These are phyloP conservation scores for Fusarium robinianum DNA, from an alignment of 2,329 filamentous ascomycete genomes.

Conservation along the genomic window DNA sequence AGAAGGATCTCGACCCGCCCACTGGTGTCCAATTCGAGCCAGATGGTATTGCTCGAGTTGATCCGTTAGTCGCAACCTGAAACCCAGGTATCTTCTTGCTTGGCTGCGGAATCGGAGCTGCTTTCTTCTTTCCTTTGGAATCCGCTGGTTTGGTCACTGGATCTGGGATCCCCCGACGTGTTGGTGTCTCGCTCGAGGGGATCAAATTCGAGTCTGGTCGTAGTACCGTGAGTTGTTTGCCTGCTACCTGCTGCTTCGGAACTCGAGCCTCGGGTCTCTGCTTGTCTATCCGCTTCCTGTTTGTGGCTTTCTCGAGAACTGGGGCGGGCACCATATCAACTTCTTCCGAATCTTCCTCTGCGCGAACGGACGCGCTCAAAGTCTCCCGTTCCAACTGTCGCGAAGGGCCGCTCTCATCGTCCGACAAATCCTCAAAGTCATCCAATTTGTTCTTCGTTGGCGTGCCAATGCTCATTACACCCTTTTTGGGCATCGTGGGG, in stretches of 20 bases:
- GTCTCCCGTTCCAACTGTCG: conserved; percentile 36
- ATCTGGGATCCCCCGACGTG: conserved; percentile 14
- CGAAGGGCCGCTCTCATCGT: conserved; percentile 38
- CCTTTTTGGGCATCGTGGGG: conserved; percentile 35
- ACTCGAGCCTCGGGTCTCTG: background rate
- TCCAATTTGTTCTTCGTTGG: conserved; percentile 41
- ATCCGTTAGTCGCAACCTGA: background rate
- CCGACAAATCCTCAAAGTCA: conserved; percentile 40
- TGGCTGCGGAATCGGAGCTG: conserved; percentile 6
- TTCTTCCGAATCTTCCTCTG: conserved; percentile 6
- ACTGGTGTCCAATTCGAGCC: conserved; percentile 6
- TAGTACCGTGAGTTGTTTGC: conserved; percentile 1
- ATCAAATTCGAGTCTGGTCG: background rate
- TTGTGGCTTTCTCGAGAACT: background rate
- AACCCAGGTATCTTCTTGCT: background rate
- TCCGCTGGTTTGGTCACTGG: background rate
- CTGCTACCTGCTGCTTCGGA: background rate
- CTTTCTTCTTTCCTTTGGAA: conserved; percentile 8
- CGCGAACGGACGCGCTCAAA: conserved; percentile 3
- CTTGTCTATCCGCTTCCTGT: background rate
- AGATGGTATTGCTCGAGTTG: background rate
- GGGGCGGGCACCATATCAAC: background rate
- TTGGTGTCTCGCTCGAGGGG: conserved; percentile 10
- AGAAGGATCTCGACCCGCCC: conserved; percentile 4
- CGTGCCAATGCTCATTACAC: conserved; percentile 43